These are phyloP conservation scores for Astrothelium subdiscretum DNA, from an alignment of 495 filamentous ascomycete genomes.

Conservation along the genomic window DNA sequence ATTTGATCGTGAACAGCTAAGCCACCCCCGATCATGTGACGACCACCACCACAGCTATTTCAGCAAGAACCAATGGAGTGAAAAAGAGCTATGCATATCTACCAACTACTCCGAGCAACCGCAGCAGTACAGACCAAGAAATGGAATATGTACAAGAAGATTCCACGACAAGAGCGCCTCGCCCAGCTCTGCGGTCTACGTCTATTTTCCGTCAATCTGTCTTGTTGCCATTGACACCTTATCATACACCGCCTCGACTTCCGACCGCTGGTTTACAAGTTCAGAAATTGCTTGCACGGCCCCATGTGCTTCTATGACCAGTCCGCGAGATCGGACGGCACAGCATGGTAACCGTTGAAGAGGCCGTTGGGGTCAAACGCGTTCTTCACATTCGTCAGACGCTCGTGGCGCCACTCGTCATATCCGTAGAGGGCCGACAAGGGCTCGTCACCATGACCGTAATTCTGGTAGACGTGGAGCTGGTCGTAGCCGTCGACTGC, in stretches of 20 bases:
- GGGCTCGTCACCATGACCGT: neutral
- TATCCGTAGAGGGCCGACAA: neutral
- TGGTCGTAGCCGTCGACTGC: neutral
- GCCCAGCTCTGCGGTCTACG: neutral
- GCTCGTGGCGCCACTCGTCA: neutral
- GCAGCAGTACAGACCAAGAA: neutral
- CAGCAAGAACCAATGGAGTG: neutral
- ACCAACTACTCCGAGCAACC: neutral
- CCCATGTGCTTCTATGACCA: neutral
- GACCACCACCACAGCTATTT: neutral
- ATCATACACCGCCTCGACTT: neutral
- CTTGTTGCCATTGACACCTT: neutral
- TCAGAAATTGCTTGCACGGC: too few relatives aligned
- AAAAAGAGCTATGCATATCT: neutral
- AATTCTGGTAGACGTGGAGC: neutral
- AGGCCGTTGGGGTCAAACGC: neutral
- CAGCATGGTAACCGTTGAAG: neutral
- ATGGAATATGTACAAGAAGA: neutral
- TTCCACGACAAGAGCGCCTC: neutral
- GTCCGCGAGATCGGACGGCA: neutral
- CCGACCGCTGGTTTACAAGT: neutral
- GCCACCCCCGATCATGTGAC: neutral
- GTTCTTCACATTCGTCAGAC: neutral
- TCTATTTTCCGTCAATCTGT: neutral
- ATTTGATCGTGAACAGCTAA: neutral